Base-by-base conservation (phyloP, 495 filamentous ascomycete species). In the Parathielavia appendiculata region DNA sequence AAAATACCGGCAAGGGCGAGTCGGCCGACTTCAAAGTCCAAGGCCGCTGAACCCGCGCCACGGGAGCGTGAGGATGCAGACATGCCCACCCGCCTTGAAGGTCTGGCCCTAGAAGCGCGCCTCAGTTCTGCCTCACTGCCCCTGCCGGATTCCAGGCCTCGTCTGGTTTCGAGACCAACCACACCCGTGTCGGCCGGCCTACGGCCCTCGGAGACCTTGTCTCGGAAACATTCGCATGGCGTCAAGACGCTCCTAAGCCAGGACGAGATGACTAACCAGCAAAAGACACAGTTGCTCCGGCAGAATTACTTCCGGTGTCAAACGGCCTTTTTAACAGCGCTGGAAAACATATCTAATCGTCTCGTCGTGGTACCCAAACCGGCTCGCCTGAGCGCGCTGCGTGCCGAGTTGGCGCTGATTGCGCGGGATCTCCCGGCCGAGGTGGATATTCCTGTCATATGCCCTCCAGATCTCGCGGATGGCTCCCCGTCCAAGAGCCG, bases 271-370 rank as follows among this genome's bases (percentile, higher is more conserved):
- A 77, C 77, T 17, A 60, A 60, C 14, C 65, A 66, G 5, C 83
- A 87, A 66, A 87, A 84, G 65, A 75, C 79, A 39, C 81, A 81
- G 54, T 70, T 88, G 38, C 69, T 90, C 50, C 74, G 84, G 56
- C 81, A 87, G 56, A 88, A 90, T 66, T 90, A 90, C 60, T 90
- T 88, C 64, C 79, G 85, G 8, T 85, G 81, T 54, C 79, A 90
- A 67, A 89, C 85, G 1, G 84, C 86, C 52, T 87, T 90, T 66
- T 63, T 90, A 39, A 79, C 81, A 10, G 87, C 87, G 16, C 76
- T 90, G 11, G 86, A 89, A 65, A 84, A 86, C 65, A 90, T 90
- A 55, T 90, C 87, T 12, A 88, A 88, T 66, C 83, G 86, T 23
- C 73, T 90, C 51, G 85, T 90, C 10, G 74, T 81, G 48, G 86